Conservation (phyloP, 2,329 filamentous ascomycete species). For the Aspergillus vadensis region DNA sequence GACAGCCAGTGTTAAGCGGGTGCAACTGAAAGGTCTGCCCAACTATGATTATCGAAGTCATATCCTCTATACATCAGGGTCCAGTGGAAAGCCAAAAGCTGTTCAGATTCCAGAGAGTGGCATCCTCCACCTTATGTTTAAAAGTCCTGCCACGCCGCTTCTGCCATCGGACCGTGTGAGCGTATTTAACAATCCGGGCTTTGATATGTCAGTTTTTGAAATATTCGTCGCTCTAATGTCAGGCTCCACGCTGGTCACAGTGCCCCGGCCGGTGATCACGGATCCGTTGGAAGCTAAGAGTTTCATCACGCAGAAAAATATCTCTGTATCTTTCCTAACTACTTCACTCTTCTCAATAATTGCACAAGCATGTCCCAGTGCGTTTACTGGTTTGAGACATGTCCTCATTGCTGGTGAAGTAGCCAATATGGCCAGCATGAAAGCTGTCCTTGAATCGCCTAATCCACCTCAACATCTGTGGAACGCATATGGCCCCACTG, state of each 20-base stretch:
- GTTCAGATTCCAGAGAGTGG: slow-evolving; percentile 68
- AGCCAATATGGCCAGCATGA: slow-evolving; percentile 12
- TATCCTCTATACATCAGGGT: slow-evolving; percentile 63
- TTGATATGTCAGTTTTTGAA: slow-evolving; percentile 18
- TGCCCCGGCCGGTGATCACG: slow-evolving; percentile 8
- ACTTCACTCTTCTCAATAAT: slow-evolving; percentile 13
- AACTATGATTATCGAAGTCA: slow-evolving; percentile 14
- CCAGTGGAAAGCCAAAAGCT: slow-evolving; percentile 73
- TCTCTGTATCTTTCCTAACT: slow-evolving; percentile 13
- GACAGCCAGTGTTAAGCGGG: neutral
- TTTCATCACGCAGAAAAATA: slow-evolving; percentile 1
- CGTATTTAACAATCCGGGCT: slow-evolving; percentile 19
- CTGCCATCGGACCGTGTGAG: slow-evolving; percentile 17
- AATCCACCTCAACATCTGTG: slow-evolving; percentile 16
- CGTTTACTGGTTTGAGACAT: slow-evolving; percentile 10
- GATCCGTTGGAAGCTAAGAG: slow-evolving; percentile 15
- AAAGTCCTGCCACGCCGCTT: slow-evolving; percentile 9
- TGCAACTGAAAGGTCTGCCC: neutral
- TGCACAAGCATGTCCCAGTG: slow-evolving; percentile 9
- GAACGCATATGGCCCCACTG: slow-evolving; percentile 23
- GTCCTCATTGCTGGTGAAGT: slow-evolving; percentile 16
- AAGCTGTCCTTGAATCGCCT: slow-evolving; percentile 10
- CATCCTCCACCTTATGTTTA: slow-evolving; percentile 14
- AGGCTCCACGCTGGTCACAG: slow-evolving; percentile 16
- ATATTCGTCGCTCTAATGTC: slow-evolving; percentile 14